Base-by-base conservation (phyloP, 1,139 yeast genomes). In the Pichia inconspicua region DNA sequence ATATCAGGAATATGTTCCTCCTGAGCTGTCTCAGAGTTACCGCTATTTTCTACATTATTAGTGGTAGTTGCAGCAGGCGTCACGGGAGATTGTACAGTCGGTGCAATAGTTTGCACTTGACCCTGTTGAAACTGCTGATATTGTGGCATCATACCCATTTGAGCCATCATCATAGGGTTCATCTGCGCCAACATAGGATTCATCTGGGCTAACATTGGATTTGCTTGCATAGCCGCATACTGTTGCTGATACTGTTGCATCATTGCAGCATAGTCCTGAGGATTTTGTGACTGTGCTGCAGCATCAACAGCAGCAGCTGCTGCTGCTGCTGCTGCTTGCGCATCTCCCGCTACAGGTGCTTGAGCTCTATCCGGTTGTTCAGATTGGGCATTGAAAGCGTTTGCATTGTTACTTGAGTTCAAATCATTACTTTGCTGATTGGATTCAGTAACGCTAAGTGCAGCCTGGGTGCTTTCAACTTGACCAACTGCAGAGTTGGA, bases 131-230 rank as follows among this genome's bases (percentile, higher is more conserved):
- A 42, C 35, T 46, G 44, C 42, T 46, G 54, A 32, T 40, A 45
- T 58, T 72, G 78, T 60, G 77, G 82, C 52, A 79, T 63, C 63
- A 39, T 37, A 19, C 40, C 40, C 40, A 37, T 37, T 22, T 37
- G 40, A 22, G 40, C 40, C 40, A 37, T 39, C 41, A 39, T 39
- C 41, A 39, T 39, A 3, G 41, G 32, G 19, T 39, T 25, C 41
- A 39, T 39, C 15, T 37, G 40, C 9, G 40, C 39, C 44, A 45
- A 41, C 48, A 46, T 43, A 10, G n/a, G 41, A 62, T 41, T 55
- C 41, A 39, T 39, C 12, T 37, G 40, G 9, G 40, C 41, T 44
- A 46, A 40, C 25, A 8, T 31, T 61, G 41, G 54, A 63, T 25
- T 43, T 38, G 43, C 47, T n/a, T 47, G 47, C 43, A 46, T 43